Evolutionary conservation across 169 alveolate genomes (phyloP), one percentile per base, ranked within the genome.

Genomic region (Plasmodium gallinaceum): DNA sequence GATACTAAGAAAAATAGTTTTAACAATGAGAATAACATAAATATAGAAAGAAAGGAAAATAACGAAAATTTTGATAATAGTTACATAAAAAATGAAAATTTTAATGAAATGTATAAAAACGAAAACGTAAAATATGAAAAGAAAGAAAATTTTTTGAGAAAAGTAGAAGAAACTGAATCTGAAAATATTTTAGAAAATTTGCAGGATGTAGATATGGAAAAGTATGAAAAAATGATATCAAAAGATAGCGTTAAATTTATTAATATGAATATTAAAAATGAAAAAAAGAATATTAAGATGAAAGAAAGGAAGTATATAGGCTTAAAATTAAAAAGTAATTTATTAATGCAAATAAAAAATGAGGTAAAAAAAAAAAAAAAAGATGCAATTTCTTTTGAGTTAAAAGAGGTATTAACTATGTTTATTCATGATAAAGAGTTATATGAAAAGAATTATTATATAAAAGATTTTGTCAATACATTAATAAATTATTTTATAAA

Each of bases 201-300:
- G 39, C 85, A 80, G 37, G 72, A 57, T 18, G 90, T 80, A 7
- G 90, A 80, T 60, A 80, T 80, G 90, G 90, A 80, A 43, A 58
- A 57, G 12, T 68, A 80, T 48, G 90, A 80, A 57, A 80, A 80
- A 42, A 51, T 20, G 1, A 61, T 80, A 18, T 68, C 90, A 24
- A 80, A 80, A 43, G 83, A 80, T 45, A 57, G 83, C 22, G 64
- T 80, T 45, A 39, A 68, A 61, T 80, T 68, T 80, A 80, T 80
- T 39, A 80, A 68, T 71, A 10, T 80, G 20, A 80, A 80, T 61
- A 72, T 58, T 58, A 80, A 80, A 60, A 60, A 32, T n/a, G 90
- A 80, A 48, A 80, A 58, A 64, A 20, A 71, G 62, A 68, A 68
- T 32, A 80, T 80, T 20, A 66, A 80, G 57, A 18, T 16, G 16